phyloP scores from a whole-genome alignment of 192 early-diverging fungal species.

The Gryganskiella cystojenkinii region DNA sequence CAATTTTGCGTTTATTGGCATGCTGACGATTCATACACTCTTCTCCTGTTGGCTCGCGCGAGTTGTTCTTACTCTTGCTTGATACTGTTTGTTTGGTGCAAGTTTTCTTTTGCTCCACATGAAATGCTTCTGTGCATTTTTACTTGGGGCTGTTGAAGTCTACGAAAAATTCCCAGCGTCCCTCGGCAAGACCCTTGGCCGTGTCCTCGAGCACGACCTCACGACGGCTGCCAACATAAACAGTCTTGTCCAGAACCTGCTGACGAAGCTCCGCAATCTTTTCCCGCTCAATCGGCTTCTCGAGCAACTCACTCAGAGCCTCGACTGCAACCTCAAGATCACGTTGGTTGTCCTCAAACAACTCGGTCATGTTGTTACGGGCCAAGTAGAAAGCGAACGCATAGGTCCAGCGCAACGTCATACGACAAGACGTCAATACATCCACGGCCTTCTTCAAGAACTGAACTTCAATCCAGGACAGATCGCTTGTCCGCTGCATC shows the following conservation, averaged over 20 bases:
- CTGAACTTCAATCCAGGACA: conserved; percentile 99
- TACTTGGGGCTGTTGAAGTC: conserved; percentile 55
- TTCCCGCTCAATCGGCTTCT: conserved; percentile 82
- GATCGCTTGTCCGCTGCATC: conserved; percentile 87
- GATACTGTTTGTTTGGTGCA: too few species aligned
- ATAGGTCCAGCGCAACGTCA: conserved; percentile 98
- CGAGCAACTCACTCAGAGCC: conserved; percentile 89
- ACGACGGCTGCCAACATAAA: conserved; percentile 88
- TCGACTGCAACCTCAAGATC: conserved; percentile 99
- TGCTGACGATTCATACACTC: too few species aligned
- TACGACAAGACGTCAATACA: conserved; percentile 87
- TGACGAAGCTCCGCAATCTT: conserved; percentile 85
- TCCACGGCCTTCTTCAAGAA: conserved; percentile 94
- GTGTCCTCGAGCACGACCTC: conserved; percentile 94
- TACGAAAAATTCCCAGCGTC: conserved; percentile 81
- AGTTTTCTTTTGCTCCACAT: too few species aligned
- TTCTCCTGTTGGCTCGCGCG: too few species aligned
- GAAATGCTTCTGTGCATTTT: too few species aligned
- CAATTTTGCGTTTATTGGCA: too few species aligned
- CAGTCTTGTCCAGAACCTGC: conserved; percentile 92
- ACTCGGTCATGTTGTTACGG: conserved; percentile 84
- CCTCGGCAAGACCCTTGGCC: conserved; percentile 84
- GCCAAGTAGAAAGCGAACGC: conserved; percentile 95
- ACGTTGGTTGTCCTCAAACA: conserved; percentile 99
- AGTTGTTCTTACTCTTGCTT: too few species aligned